A percentile compares a stretch with the other conserved stretches of the same genome.
Conservation (phyloP, 2,329 filamentous ascomycete species). For the Thelonectria rubi region DNA sequence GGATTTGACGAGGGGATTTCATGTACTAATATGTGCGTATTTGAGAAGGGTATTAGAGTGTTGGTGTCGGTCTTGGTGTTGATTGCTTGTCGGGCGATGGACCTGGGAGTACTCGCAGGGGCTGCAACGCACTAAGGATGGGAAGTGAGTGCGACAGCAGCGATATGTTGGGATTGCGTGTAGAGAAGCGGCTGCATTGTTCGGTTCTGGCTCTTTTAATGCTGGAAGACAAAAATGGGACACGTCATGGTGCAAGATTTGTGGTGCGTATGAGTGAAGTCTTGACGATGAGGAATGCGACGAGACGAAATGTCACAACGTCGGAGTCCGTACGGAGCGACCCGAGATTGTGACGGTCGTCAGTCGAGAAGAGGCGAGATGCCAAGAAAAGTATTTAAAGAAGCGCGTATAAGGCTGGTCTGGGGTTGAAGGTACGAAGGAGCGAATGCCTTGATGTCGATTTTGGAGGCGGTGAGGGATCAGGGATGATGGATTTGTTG, state of each 20-base stretch:
- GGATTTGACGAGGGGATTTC: background rate
- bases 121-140: slow-evolving; percentile 3
- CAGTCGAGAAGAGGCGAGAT: too few species aligned
- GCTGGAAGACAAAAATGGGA: slow-evolving; percentile 12
- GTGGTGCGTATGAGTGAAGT: background rate
- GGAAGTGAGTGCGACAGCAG: slow-evolving; percentile 8
- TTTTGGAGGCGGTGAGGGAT: too few species aligned
- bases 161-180: slow-evolving; percentile 24
- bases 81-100: background rate
- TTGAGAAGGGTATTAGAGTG: slow-evolving; percentile 1
- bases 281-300: background rate
- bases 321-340: too few species aligned
- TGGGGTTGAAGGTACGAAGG: too few species aligned
- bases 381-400: too few species aligned
- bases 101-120: background rate
- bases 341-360: too few species aligned
- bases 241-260: slow-evolving; percentile 10
- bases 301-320: background rate
- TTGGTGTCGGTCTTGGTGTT: background rate
- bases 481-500: too few species aligned
- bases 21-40: slow-evolving; percentile 10
- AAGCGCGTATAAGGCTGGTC: too few species aligned
- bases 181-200: slow-evolving; percentile 22
- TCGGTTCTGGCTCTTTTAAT: slow-evolving; percentile 9
- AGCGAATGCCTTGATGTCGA: too few species aligned